A percentile compares a stretch with the other conserved stretches of the same genome.
Conservation (phyloP, 331 rosid species). For the Quercus lobata region DNA sequence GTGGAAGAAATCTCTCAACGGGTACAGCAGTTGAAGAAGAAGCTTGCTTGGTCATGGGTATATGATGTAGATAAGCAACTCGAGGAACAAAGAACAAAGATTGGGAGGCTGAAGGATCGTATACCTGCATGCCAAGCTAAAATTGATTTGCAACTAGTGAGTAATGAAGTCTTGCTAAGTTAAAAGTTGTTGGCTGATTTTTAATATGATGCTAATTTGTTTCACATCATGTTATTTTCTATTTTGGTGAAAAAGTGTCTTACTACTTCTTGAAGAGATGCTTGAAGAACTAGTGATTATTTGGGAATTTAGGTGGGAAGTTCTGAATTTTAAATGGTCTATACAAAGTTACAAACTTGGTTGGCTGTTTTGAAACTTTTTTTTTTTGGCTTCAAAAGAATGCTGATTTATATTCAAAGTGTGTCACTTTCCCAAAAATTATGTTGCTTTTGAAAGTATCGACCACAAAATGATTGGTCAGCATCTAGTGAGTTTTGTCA, state of each 20-base stretch:
- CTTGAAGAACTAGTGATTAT: neutral
- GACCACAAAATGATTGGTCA: neutral
- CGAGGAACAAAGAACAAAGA: constrained; percentile 35
- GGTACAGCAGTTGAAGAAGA: constrained; percentile 68
- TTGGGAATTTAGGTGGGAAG: neutral
- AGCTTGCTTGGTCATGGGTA: constrained; percentile 98
- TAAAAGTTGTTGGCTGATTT: constrained; percentile 5
- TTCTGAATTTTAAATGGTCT: neutral
- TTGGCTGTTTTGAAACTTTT: neutral
- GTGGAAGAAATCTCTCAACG: constrained; percentile 70
- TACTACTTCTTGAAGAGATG: neutral
- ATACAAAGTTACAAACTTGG: no score
- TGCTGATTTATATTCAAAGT: neutral
- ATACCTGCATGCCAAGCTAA: constrained; percentile 75
- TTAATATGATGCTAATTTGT: constrained; percentile 6
- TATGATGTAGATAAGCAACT: constrained; percentile 71
- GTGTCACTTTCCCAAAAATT: neutral
- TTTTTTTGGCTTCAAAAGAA: neutral
- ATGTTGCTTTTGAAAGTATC: neutral
- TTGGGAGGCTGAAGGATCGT: constrained; percentile 65
- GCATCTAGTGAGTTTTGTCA: neutral
- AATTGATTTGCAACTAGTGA: constrained; percentile 67
- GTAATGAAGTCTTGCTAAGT: constrained; percentile 2
- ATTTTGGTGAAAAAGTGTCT: no score
- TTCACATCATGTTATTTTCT: neutral